Conservation (phyloP, 257 asterid species). For the Apocynum venetum region DNA sequence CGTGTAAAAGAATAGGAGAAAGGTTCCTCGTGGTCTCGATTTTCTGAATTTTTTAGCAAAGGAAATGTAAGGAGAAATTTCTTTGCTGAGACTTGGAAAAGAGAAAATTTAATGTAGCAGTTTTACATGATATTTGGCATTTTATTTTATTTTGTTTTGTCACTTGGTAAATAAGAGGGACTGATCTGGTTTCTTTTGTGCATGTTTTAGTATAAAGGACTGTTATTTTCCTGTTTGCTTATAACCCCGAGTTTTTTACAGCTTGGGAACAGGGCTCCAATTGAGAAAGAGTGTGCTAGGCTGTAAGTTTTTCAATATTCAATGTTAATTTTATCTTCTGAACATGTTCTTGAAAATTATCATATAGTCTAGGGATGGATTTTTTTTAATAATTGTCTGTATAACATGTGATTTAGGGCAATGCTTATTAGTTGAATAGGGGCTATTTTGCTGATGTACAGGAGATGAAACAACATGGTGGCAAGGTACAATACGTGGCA, state of each 20-base stretch:
- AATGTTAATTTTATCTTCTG: background rate
- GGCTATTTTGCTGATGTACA: constrained; percentile 77
- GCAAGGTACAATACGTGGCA: constrained; percentile 58
- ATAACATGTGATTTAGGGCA: constrained; percentile 55
- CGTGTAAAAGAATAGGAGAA: too few species aligned
- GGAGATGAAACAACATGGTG: constrained; percentile 75
- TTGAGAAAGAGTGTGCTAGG: constrained; percentile 77
- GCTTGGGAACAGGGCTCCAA: constrained; percentile 68
- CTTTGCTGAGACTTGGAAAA: too few species aligned
- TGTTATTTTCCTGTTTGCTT: constrained; percentile 17
- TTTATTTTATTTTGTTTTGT: background rate
- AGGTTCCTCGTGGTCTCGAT: too few species aligned
- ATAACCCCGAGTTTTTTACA: constrained; percentile 26
- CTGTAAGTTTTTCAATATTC: constrained; percentile 53
- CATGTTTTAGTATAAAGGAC: background rate
- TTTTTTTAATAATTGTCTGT: constrained; percentile 17
- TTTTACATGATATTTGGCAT: background rate
- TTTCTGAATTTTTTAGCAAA: too few species aligned
- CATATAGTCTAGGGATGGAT: background rate
- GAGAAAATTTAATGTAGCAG: background rate
- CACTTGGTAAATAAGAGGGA: background rate
- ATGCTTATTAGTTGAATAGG: constrained; percentile 85
- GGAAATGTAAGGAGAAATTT: too few species aligned
- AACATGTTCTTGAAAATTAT: constrained; percentile 5
- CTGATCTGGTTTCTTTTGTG: constrained; percentile 6